phyloP scores from a whole-genome alignment of 2,329 filamentous ascomycete genomes.

The Pseudocercospora macadamiae region DNA sequence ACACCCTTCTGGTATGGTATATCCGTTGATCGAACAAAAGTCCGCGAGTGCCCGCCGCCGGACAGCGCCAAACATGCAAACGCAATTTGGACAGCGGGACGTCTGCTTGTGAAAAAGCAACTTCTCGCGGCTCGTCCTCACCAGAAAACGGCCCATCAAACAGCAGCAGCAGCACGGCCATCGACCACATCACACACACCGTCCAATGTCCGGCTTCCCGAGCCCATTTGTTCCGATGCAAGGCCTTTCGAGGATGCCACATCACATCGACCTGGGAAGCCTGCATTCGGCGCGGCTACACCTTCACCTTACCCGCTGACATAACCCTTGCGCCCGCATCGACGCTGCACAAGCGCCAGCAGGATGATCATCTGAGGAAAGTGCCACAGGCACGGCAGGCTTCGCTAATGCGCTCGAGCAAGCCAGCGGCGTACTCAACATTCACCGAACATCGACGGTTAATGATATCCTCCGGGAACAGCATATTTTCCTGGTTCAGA shows the following conservation, averaged over 20 bases:
- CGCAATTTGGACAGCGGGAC: not conserved
- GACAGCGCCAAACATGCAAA: not conserved
- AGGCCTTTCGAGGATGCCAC: not conserved
- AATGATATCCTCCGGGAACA: not conserved
- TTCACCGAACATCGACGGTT: too few relatives aligned
- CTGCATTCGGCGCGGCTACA: not conserved
- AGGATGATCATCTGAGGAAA: not conserved
- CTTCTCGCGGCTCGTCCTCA: not conserved
- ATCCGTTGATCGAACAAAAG: not conserved
- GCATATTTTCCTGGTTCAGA: not conserved
- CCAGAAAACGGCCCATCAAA: too few relatives aligned
- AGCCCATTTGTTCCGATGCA: not conserved
- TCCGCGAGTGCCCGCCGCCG: too few relatives aligned
- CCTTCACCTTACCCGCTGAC: not conserved
- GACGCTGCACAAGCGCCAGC: not conserved
- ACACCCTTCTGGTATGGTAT: conserved; percentile 5
- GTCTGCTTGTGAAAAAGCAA: not conserved
- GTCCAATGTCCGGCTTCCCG: not conserved
- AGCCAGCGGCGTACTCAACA: not conserved
- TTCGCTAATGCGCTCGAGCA: not conserved
- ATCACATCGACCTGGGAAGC: not conserved
- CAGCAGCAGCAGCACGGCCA: not conserved
- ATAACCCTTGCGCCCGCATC: not conserved
- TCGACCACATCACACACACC: not conserved
- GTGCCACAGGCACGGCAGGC: not conserved